Conservation (phyloP, 495 filamentous ascomycete genomes). For the Penicillium chermesinum region DNA sequence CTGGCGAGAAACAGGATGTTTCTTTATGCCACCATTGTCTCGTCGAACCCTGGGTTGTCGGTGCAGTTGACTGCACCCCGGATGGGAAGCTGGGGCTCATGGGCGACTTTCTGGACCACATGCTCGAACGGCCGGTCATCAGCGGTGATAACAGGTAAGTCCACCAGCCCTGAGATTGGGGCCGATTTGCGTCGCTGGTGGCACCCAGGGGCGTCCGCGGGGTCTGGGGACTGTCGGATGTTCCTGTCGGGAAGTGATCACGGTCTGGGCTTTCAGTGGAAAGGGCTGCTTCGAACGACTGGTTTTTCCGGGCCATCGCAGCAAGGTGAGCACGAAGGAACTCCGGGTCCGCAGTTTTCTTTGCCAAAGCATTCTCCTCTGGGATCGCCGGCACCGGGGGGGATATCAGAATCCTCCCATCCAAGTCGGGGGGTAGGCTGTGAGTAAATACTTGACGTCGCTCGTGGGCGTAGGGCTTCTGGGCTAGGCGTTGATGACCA, state of each 20-base stretch:
- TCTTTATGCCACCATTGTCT: constrained; percentile 35
- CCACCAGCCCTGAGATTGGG: constrained; percentile 80
- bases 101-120: constrained; percentile 24
- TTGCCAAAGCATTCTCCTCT: constrained; percentile 24
- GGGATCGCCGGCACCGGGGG: constrained; percentile 64
- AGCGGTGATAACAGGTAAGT: constrained; percentile 79
- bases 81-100: constrained; percentile 25
- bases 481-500: constrained; percentile 42
- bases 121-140: constrained; percentile 16
- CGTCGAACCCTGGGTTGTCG: constrained; percentile 23
- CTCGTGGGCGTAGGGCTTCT: constrained; percentile 30
- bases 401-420: constrained; percentile 31
- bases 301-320: constrained; percentile 24
- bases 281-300: constrained; percentile 46
- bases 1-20: constrained; percentile 19
- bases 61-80: constrained; percentile 26
- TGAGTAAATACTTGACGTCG: constrained; percentile 66
- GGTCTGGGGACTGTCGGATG: constrained; percentile 12
- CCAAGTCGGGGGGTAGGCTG: constrained; percentile 43
- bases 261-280: constrained; percentile 46
- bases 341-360: constrained; percentile 28
- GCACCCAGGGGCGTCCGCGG: constrained; percentile 30
- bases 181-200: constrained; percentile 46
- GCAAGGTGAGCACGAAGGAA: constrained; percentile 29
- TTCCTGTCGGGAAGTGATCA: constrained; percentile 12